Conservation (phyloP, 371 early-diverging fungal genomes). For the Haplosporangium sp. region DNA sequence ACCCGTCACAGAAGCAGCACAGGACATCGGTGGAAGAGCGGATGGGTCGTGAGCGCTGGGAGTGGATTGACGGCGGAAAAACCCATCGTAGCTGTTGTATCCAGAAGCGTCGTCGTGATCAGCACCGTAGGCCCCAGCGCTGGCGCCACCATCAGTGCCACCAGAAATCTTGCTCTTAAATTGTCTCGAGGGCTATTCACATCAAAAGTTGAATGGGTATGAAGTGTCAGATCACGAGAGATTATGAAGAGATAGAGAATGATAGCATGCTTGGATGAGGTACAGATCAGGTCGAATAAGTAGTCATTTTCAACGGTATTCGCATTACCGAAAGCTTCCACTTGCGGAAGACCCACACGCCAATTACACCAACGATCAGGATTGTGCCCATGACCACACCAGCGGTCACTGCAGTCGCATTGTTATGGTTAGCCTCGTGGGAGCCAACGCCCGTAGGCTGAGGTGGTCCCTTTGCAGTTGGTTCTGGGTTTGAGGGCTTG, state of each 20-base stretch:
- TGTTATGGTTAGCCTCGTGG: constrained; percentile 1
- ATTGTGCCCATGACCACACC: constrained; percentile 39
- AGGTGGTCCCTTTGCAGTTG: background rate
- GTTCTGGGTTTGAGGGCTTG: background rate
- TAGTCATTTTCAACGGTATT: no score
- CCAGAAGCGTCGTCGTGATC: constrained; percentile 9
- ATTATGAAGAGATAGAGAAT: no score
- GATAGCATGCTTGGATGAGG: no score
- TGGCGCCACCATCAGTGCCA: background rate
- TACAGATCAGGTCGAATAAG: no score
- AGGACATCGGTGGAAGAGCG: no score
- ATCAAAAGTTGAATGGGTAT: background rate
- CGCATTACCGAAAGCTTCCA: constrained; percentile 52
- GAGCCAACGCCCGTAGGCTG: background rate
- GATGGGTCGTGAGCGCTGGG: background rate
- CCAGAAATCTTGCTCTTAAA: constrained; percentile 43
- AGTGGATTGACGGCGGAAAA: constrained; percentile 7
- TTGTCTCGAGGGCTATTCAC: constrained; percentile 34
- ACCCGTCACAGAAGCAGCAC: background rate
- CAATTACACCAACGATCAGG: constrained; percentile 29
- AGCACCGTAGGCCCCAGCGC: background rate
- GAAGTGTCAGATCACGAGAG: no score
- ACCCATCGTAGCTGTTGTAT: constrained; percentile 20
- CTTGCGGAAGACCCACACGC: constrained; percentile 56
- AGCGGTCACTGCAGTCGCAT: constrained; percentile 1